Percentiles rank a stretch among this genome's conserved stretches.
These are phyloP conservation scores for Lanzia echinophila DNA, from an alignment of 2,329 filamentous ascomycete genomes.

Conservation along the genomic window DNA sequence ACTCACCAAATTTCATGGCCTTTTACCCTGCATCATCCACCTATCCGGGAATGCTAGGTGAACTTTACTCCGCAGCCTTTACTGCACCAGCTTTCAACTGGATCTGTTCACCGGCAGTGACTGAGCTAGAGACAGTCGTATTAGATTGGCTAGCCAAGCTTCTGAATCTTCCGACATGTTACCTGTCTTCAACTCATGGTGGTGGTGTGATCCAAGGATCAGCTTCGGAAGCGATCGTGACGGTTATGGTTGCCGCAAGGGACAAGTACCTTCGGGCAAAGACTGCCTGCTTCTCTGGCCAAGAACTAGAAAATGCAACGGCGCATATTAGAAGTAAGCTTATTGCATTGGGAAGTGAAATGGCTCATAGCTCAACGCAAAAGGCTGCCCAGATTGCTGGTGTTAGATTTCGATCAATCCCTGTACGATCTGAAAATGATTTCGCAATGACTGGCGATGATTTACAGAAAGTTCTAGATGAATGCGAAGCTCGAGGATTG, in stretches of 20 bases:
- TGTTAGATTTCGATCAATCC: constrained; percentile 68
- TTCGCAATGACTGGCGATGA: constrained; percentile 63
- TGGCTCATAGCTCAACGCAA: constrained; percentile 76
- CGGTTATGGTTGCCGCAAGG: constrained; percentile 78
- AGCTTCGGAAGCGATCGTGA: constrained; percentile 81
- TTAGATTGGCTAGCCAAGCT: constrained; percentile 85
- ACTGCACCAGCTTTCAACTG: constrained; percentile 93
- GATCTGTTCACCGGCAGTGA: constrained; percentile 88
- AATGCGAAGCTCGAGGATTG: constrained; percentile 61
- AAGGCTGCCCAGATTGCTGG: constrained; percentile 85
- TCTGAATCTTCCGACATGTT: constrained; percentile 66
- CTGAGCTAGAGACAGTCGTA: constrained; percentile 87
- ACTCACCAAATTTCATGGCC: constrained; percentile 90
- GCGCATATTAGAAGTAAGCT: constrained; percentile 62
- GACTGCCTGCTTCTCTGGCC: constrained; percentile 42
- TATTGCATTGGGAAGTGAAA: constrained; percentile 73
- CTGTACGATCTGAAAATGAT: constrained; percentile 53
- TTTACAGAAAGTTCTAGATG: constrained; percentile 55
- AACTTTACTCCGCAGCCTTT: constrained; percentile 86
- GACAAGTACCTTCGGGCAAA: constrained; percentile 67
- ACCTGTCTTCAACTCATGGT: constrained; percentile 63
- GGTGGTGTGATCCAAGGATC: constrained; percentile 94
- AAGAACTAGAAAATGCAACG: constrained; percentile 62
- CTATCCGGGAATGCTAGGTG: constrained; percentile 80
- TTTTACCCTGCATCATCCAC: constrained; percentile 83